phyloP scores from a whole-genome alignment of 106 monocot genomes.

The Dendrobium nobile region DNA sequence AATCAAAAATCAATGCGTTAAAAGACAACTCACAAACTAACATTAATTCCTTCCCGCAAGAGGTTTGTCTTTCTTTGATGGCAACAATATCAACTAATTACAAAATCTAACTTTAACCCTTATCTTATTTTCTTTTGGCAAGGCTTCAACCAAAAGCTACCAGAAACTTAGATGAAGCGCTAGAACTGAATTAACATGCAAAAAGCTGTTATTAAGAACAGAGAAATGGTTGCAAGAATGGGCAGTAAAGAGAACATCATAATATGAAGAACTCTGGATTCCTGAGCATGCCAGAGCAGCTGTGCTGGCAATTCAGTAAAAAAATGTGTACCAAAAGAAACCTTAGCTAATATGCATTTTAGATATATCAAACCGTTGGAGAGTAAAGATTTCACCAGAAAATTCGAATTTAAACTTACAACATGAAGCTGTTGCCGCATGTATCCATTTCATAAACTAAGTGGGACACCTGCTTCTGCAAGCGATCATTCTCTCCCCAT shows the following conservation, averaged over 20 bases:
- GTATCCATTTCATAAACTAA: conserved; percentile 81
- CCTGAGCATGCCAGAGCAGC: not conserved
- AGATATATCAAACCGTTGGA: not conserved
- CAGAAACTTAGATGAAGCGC: not conserved
- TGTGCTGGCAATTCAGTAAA: not conserved
- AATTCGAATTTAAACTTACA: conserved; percentile 25
- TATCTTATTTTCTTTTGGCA: too few species aligned
- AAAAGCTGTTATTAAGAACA: not conserved
- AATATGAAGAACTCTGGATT: not conserved
- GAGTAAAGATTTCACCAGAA: not conserved
- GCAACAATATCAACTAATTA: too few species aligned
- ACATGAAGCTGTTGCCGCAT: conserved; percentile 85
- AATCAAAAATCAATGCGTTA: too few species aligned
- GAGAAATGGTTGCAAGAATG: not conserved
- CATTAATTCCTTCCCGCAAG: too few species aligned
- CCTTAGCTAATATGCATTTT: not conserved
- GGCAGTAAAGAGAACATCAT: not conserved
- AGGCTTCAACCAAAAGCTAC: too few species aligned
- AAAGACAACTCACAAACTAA: too few species aligned
- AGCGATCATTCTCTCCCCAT: conserved; percentile 97
- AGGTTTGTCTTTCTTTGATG: too few species aligned
- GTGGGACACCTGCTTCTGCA: conserved; percentile 91
- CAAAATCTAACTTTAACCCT: too few species aligned
- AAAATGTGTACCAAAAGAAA: not conserved
- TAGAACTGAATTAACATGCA: not conserved